Evolutionary conservation across 2,329 filamentous ascomycete species (phyloP), one percentile per base, ranked within the genome.

Genomic region (Xylariaceae sp.): DNA sequence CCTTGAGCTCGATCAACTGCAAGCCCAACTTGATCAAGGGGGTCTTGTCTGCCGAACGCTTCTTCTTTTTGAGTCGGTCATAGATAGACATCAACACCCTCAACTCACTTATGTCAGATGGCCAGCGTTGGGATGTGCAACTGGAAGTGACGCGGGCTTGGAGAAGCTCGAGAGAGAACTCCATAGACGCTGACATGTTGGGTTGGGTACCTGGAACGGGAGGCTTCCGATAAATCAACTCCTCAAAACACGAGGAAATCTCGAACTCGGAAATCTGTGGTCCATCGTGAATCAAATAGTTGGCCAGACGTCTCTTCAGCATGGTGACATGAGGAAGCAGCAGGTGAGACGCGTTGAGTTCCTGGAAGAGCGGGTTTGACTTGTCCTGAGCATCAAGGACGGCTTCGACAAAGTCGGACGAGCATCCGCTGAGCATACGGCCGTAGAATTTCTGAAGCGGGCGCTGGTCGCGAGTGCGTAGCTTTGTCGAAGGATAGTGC

Each of bases 111-210:
- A 45, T 23, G 23, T 39, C 15, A 30, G 18, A n/a, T 37, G 61
- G 58, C 61, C 58, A 63, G 37, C 58, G 61, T 39, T 58, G 8
- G 9, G 52, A 55, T 13, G 53, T 54, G 50, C 9, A 37, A 56
- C 47, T 44, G 10, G 23, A n/a, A 23, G 44, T 58, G 17, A 56
- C 6, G 23, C 58, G 50, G 18, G 61, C 61, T 45, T 61, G 23
- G 1, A 63, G 53, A 37, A 63, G 37, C 53, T 63, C 61, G 17
- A 61, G 53, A 2, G 52, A 49, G n/a, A 56, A 63, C 42, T 63
- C 42, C 61, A 63, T 63, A 39, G 61, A 61, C 50, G 50, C 49
- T 5, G 61, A 63, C 52, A 61, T 58, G 7, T 63, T 45, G 4
- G 35, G 58, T 30, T 55, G 52, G 37, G 56, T 53, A 8, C 58